These are phyloP conservation scores for Chionographis japonica DNA, from an alignment of 106 monocot genomes.

Conservation along the genomic window DNA sequence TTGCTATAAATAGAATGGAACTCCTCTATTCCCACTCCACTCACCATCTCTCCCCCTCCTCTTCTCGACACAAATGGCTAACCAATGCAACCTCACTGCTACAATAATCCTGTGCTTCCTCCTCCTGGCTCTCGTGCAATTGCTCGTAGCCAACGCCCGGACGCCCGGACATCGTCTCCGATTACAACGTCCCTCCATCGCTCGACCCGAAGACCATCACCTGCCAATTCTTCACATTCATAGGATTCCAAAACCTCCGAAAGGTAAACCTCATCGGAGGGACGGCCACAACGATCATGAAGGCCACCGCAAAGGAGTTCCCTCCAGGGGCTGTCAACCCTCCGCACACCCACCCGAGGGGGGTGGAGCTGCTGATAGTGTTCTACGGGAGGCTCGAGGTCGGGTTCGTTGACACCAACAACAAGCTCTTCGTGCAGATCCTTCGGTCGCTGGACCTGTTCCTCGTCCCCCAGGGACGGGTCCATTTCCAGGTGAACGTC, in stretches of 20 bases:
- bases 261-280: neutral
- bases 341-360: neutral
- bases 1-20: no score
- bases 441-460: neutral
- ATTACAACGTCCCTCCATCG: neutral
- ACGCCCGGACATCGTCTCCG: neutral
- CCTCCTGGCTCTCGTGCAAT: neutral
- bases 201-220: neutral
- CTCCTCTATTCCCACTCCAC: no score
- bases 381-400: no score
- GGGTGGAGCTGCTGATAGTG: neutral
- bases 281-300: neutral
- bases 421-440: no score
- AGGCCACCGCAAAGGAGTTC: neutral
- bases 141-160: neutral
- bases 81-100: no score
- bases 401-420: no score
- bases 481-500: constrained; percentile 1
- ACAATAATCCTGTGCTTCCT: neutral
- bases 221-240: neutral
- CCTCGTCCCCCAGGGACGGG: neutral
- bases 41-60: no score
- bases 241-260: neutral
- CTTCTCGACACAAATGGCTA: no score
- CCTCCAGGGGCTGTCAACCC: neutral